A percentile compares a stretch with the other conserved stretches of the same genome.
These are phyloP conservation scores for Gracilariopsis chorda DNA, from an alignment of 23 red algal species.

Conservation along the genomic window DNA sequence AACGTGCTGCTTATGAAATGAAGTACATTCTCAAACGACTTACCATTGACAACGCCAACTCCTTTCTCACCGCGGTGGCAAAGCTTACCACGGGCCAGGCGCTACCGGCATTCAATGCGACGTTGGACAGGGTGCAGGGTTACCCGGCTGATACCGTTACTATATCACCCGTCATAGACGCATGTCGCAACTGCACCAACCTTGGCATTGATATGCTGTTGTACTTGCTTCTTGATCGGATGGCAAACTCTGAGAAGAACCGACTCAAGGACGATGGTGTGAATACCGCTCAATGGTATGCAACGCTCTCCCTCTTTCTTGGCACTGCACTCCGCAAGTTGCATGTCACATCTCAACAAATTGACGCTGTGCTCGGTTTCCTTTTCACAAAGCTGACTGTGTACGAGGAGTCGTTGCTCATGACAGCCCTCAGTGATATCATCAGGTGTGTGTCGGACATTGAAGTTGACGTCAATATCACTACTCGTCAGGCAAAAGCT, in stretches of 20 bases:
- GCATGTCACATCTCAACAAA: not conserved
- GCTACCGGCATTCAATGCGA: constrained; percentile 24
- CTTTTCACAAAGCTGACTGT: constrained; percentile 28
- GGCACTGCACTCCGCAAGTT: constrained; percentile 34
- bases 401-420: constrained; percentile 22
- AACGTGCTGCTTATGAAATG: constrained; percentile 49
- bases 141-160: constrained; percentile 52
- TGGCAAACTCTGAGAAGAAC: constrained; percentile 28
- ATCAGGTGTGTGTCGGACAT: constrained; percentile 40
- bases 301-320: constrained; percentile 46
- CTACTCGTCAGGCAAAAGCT: constrained; percentile 24
- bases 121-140: constrained; percentile 30
- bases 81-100: constrained; percentile 49
- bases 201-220: constrained; percentile 43
- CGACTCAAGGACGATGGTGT: constrained; percentile 58
- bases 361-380: constrained; percentile 51
- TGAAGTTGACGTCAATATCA: constrained; percentile 25
- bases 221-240: constrained; percentile 41
- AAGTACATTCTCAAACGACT: constrained; percentile 50
- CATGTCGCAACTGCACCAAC: constrained; percentile 22
- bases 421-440: constrained; percentile 59
- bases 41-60: constrained; percentile 13
- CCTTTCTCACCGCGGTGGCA: constrained; percentile 6
- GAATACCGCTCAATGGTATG: constrained; percentile 59
- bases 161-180: constrained; percentile 34